Conservation (phyloP, 495 filamentous ascomycete genomes). For the Podospora pseudoanserina region DNA sequence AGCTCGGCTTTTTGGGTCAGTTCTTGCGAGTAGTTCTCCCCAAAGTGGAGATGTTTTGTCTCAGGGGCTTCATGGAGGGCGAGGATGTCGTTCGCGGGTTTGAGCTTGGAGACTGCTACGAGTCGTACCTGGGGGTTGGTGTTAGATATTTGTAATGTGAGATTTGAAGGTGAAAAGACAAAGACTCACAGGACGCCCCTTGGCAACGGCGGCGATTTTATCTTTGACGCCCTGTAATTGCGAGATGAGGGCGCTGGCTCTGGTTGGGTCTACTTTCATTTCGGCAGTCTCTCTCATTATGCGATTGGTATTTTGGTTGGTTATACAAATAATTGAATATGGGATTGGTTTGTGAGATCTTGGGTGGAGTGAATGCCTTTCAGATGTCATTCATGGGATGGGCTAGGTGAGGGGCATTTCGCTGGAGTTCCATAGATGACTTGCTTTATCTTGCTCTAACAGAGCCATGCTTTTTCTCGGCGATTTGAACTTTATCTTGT, state of each 20-base stretch:
- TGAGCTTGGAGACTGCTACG: slow-evolving; percentile 91
- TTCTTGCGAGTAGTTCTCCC: slow-evolving; percentile 97
- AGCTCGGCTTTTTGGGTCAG: slow-evolving; percentile 77
- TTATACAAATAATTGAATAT: neutral
- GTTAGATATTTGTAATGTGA: neutral
- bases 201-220: slow-evolving; percentile 43
- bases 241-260: slow-evolving; percentile 46
- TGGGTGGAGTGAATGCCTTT: neutral
- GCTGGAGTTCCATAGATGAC: neutral
- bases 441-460: neutral
- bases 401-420: neutral
- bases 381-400: neutral
- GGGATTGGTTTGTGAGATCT: neutral
- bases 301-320: neutral
- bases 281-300: slow-evolving; percentile 38
- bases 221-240: slow-evolving; percentile 46
- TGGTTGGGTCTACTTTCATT: slow-evolving; percentile 51
- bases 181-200: slow-evolving; percentile 44
- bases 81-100: slow-evolving; percentile 83
- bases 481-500: neutral
- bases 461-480: neutral
- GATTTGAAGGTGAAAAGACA: neutral
- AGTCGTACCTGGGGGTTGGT: slow-evolving; percentile 61
- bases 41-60: slow-evolving; percentile 70
- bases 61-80: slow-evolving; percentile 64